These are phyloP conservation scores for Fusarium nurragi DNA, from an alignment of 2,329 filamentous ascomycete genomes.

Conservation along the genomic window DNA sequence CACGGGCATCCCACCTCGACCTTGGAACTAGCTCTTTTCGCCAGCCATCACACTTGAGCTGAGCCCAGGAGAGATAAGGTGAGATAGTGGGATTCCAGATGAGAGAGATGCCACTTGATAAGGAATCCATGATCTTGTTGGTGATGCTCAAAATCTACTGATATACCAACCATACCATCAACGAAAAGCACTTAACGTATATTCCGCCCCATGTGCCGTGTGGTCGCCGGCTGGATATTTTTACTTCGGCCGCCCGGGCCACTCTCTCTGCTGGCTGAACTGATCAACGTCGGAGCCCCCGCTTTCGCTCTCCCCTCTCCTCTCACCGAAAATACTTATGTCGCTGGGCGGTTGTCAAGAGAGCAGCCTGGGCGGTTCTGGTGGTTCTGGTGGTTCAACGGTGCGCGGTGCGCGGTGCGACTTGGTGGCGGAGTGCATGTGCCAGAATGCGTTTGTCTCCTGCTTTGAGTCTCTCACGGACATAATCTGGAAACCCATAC, in stretches of 20 bases:
- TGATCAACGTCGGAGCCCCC: conserved; percentile 36
- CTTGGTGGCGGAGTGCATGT: conserved; percentile 29
- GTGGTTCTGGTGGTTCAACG: conserved; percentile 28
- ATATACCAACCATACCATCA: conserved; percentile 2
- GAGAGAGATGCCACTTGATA: conserved; percentile 16
- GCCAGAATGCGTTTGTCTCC: conserved; percentile 21
- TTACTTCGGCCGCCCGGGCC: conserved; percentile 15
- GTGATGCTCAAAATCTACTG: not conserved
- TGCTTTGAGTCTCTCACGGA: not conserved
- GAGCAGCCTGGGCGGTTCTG: conserved; percentile 21
- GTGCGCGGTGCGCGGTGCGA: conserved; percentile 11
- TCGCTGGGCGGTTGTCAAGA: conserved; percentile 19
- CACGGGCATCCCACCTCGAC: conserved; percentile 31
- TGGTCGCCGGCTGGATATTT: conserved; percentile 14
- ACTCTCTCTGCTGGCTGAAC: conserved; percentile 16
- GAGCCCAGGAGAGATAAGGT: conserved; percentile 8
- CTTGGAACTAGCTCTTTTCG: conserved; percentile 29
- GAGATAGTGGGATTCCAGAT: conserved; percentile 19
- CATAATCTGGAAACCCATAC: conserved; percentile 10
- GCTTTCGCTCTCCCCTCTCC: conserved; percentile 24
- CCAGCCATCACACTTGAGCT: conserved; percentile 22
- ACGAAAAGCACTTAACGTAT: not conserved
- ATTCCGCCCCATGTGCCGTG: too few relatives aligned
- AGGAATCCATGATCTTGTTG: conserved; percentile 7
- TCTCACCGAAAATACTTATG: conserved; percentile 30